Base-by-base conservation (phyloP, 2,329 filamentous ascomycete species). In the Hysterium pulicare region DNA sequence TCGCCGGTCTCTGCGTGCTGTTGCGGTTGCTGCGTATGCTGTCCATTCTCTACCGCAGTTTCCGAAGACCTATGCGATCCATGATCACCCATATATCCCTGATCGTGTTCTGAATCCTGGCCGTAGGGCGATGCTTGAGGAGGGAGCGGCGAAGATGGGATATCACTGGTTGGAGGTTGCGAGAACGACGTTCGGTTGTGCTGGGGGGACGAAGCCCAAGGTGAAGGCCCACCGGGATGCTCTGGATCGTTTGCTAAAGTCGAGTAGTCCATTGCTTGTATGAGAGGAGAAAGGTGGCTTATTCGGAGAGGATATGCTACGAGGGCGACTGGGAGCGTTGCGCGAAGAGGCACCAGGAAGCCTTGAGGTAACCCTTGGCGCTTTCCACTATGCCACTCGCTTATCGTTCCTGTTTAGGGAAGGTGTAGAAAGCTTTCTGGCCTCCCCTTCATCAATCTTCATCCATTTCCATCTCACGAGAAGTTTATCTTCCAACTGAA, bases 181-280 rank as follows among this genome's bases (percentile, higher is more conserved):
- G 71, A 69, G 34, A 77, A 75, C 45, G 69, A 66, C 44, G 62
- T 59, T 40, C 70, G 72, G 62, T 64, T 76, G 62, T 65, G 75
- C 53, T 72, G 73, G 44, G 78, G 79, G 40, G 79, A 78, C 11
- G 73, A 74, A 9, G 76, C 82, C 83, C 83, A 87, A 41, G 83
- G 83, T 26, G 81, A 84, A 32, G 40, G 45, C 34, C 75, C 82
- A 26, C 71, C 71, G 33, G 78, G 75, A 57, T 79, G 73, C 41
- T 82, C 79, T 23, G 76, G 72, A 55, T 83, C 79, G 51, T 77
- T 69, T 41, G 74, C 70, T 39, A 79, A 69, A 42, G 58, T 50
- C 30, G 81, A 82, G 64, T 86, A 87, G 62, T 87, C 83, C 83
- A 87, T 87, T 51, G 48, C 47, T 35, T 49, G 43, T 26, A 15